Evolutionary conservation across 169 alveolate species (phyloP).

Genomic region (Cryptosporidium xiaoi): DNA sequence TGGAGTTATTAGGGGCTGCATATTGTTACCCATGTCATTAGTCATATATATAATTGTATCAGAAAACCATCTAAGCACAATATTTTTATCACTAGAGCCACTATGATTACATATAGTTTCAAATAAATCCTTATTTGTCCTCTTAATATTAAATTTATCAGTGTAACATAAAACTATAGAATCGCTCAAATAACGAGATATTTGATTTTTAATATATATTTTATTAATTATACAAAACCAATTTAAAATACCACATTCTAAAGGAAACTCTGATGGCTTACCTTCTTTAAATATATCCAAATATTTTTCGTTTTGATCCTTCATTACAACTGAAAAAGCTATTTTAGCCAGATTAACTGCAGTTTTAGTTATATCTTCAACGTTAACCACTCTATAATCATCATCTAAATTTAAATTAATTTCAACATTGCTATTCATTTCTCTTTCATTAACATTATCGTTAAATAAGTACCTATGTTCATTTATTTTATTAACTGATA

Average conservation of each 20-base stretch:
- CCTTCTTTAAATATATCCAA: conserved; percentile 24
- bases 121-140: conserved; percentile 46
- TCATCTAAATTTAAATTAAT: too few species aligned
- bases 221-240: conserved; percentile 55
- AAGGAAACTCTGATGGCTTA: conserved; percentile 36
- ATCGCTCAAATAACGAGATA: neutral
- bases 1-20: conserved; percentile 32
- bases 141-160: conserved; percentile 51
- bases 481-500: conserved; percentile 1
- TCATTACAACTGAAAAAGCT: conserved; percentile 41
- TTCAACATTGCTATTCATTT: too few species aligned
- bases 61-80: conserved; percentile 44
- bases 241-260: conserved; percentile 40
- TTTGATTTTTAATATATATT: conserved; percentile 42
- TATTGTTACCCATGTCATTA: neutral
- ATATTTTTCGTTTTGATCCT: conserved; percentile 9
- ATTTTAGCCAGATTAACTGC: conserved; percentile 61
- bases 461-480: neutral
- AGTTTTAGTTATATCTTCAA: conserved; percentile 38
- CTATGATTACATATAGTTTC: conserved; percentile 19
- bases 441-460: neutral
- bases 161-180: conserved; percentile 29
- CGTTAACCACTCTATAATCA: neutral
- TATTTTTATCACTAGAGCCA: conserved; percentile 22
- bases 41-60: conserved; percentile 26